Evolutionary conservation across 2,329 filamentous ascomycete genomes (phyloP).

Genomic region (Microdochium trichocladiopsis): DNA sequence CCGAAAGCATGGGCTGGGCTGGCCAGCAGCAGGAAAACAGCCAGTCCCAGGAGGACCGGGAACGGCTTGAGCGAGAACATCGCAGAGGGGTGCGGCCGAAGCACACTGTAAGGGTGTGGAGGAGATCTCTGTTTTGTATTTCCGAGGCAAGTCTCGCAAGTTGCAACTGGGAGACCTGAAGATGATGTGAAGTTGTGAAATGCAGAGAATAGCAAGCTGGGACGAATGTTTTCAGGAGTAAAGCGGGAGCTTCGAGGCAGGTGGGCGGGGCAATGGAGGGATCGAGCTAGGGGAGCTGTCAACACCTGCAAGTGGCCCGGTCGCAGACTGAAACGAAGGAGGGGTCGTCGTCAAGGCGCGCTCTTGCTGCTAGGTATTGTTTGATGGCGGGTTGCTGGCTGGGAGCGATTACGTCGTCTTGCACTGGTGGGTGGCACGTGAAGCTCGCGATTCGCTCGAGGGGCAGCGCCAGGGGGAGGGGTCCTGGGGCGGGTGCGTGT

Average conservation of each 20-base stretch:
- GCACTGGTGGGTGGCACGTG: too few species aligned
- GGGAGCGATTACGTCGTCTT: too few species aligned
- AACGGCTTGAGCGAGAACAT: conserved; percentile 44
- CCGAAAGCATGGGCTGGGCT: conserved; percentile 71
- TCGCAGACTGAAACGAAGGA: not conserved
- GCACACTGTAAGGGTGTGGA: not conserved
- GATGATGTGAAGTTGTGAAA: too few species aligned
- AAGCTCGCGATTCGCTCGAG: not conserved
- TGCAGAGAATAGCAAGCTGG: too few species aligned
- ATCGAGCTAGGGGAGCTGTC: not conserved
- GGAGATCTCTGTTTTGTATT: too few species aligned
- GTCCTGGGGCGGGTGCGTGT: not conserved
- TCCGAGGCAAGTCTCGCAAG: too few species aligned
- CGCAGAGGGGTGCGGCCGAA: conserved; percentile 5
- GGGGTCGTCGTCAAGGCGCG: not conserved
- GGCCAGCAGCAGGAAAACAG: conserved; percentile 60
- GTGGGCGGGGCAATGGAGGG: not conserved
- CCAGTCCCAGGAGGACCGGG: conserved; percentile 45
- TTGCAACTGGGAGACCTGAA: too few species aligned
- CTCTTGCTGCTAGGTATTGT: not conserved
- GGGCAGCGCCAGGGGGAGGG: not conserved
- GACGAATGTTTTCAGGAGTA: not conserved
- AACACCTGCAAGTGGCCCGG: not conserved
- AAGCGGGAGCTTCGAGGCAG: not conserved
- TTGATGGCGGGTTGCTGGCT: not conserved